Conservation (phyloP, 2,329 filamentous ascomycete species). For the Aureobasidium sp. region DNA sequence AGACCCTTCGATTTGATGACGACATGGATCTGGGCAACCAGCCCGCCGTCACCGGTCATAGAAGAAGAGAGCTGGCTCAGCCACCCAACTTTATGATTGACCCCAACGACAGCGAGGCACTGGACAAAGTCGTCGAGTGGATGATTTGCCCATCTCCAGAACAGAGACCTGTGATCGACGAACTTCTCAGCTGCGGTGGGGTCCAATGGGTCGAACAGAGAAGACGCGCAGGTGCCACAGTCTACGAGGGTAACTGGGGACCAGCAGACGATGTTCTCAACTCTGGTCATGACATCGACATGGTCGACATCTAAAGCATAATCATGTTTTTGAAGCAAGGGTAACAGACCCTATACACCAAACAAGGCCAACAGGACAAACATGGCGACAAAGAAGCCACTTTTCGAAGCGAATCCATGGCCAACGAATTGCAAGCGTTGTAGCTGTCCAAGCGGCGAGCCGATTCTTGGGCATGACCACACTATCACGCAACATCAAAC, state of each 20-base stretch:
- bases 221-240: conserved; percentile 78
- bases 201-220: conserved; percentile 72
- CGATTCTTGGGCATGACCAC: neutral
- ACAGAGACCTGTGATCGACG: conserved; percentile 63
- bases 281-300: conserved; percentile 48
- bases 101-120: conserved; percentile 58
- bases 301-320: conserved; percentile 45
- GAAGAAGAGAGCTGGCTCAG: conserved; percentile 49
- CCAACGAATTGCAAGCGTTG: neutral
- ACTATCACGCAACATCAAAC: conserved; percentile 1
- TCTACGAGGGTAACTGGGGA: conserved; percentile 95
- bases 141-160: conserved; percentile 75
- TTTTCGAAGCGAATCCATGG: neutral
- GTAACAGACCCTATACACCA: conserved; percentile 2
- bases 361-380: conserved; percentile 8
- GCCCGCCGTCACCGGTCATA: conserved; percentile 17
- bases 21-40: conserved; percentile 19
- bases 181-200: conserved; percentile 65
- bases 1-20: conserved; percentile 22
- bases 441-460: neutral
- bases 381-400: neutral
- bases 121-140: conserved; percentile 76
- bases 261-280: conserved; percentile 58
- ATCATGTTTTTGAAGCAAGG: neutral
- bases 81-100: conserved; percentile 89